Evolutionary conservation across 2,329 filamentous ascomycete genomes (phyloP).

Genomic region (Cyanodermella asteris): DNA sequence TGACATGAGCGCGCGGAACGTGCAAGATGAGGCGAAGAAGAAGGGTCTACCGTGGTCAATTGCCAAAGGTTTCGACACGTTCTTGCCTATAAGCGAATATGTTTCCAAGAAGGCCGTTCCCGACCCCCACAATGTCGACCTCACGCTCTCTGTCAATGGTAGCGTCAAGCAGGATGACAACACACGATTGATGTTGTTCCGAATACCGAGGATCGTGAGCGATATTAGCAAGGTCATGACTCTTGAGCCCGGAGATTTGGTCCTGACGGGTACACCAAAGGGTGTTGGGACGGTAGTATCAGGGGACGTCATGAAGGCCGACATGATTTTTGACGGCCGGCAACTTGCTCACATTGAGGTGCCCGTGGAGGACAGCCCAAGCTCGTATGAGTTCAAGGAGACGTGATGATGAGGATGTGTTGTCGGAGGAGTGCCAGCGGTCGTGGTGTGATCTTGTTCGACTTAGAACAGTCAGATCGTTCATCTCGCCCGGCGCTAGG

Average conservation of each 20-base stretch:
- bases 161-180: conserved; percentile 61
- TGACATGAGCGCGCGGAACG: conserved; percentile 92
- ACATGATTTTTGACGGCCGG: no score
- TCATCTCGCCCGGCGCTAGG: no score
- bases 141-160: conserved; percentile 70
- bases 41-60: conserved; percentile 94
- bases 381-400: no score
- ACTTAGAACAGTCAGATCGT: no score
- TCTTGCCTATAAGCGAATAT: conserved; percentile 63
- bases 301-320: conserved; percentile 72
- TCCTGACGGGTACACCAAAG: conserved; percentile 93
- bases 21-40: conserved; percentile 90
- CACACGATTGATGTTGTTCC: conserved; percentile 86
- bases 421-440: no score
- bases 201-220: conserved; percentile 64
- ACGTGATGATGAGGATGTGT: no score
- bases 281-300: conserved; percentile 71
- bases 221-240: conserved; percentile 94
- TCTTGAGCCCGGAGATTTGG: conserved; percentile 72
- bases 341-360: no score
- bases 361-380: no score
- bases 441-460: no score
- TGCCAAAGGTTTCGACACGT: conserved; percentile 94
- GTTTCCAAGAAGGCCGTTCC: conserved; percentile 63
- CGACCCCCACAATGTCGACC: conserved; percentile 70